Conservation (phyloP, 192 early-diverging fungal species). For the Jimgerdemannia lactiflua region DNA sequence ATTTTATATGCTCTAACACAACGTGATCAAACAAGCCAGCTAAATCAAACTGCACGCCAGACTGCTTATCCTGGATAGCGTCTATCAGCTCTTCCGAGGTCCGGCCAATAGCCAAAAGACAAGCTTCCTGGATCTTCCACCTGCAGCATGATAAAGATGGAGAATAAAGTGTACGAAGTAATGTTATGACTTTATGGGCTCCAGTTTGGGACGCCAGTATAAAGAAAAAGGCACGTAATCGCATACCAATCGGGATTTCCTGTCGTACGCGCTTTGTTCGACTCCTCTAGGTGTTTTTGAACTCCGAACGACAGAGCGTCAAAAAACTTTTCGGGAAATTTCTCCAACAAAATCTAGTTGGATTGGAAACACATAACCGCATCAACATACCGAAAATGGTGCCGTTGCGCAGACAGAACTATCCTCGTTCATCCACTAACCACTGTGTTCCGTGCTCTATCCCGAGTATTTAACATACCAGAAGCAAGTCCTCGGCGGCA, state of each 20-base stretch:
- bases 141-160: slow-evolving; percentile 12
- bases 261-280: slow-evolving; percentile 44
- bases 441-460: too few species aligned
- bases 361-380: not conserved
- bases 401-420: too few species aligned
- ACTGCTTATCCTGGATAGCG: slow-evolving; percentile 38
- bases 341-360: slow-evolving; percentile 47
- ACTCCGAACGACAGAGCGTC: slow-evolving; percentile 51
- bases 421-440: too few species aligned
- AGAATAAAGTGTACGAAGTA: not conserved
- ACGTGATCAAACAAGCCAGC: slow-evolving; percentile 78
- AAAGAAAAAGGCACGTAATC: not conserved
- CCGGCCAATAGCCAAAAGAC: slow-evolving; percentile 74
- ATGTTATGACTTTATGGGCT: not conserved
- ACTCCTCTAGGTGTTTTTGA: slow-evolving; percentile 47
- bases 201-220: not conserved
- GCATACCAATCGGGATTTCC: slow-evolving; percentile 52
- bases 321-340: slow-evolving; percentile 48
- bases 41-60: slow-evolving; percentile 60
- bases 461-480: slow-evolving; percentile 23
- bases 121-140: slow-evolving; percentile 88
- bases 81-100: slow-evolving; percentile 58
- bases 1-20: slow-evolving; percentile 68
- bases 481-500: slow-evolving; percentile 74
- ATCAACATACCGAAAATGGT: not conserved